phyloP scores from a whole-genome alignment of 768 basidiomycete genomes.

The Podaxis sp. region DNA sequence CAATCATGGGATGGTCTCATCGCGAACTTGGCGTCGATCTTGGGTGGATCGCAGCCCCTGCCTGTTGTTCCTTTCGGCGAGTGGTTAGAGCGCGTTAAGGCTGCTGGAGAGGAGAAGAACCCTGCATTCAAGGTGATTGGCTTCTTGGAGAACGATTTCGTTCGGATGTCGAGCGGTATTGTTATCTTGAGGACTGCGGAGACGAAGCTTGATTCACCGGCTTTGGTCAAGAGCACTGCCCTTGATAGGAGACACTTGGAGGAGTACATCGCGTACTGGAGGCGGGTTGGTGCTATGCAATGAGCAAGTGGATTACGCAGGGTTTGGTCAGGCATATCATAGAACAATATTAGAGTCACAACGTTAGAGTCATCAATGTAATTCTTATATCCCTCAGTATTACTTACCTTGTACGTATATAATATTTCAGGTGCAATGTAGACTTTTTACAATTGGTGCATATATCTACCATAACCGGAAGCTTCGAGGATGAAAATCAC shows the following conservation, averaged over 20 bases:
- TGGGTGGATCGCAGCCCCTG: conserved; percentile 21
- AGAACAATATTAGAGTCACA: no score
- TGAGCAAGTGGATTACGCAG: background rate
- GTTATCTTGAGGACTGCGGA: conserved; percentile 30
- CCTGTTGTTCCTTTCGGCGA: conserved; percentile 26
- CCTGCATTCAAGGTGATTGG: conserved; percentile 27
- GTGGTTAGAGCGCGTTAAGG: conserved; percentile 30
- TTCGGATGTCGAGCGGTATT: conserved; percentile 30
- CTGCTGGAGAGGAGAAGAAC: conserved; percentile 27
- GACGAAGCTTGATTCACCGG: conserved; percentile 21
- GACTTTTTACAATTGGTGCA: background rate
- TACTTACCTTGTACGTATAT: background rate
- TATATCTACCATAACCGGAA: background rate
- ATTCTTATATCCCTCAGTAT: background rate
- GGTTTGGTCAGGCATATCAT: no score
- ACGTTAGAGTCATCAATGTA: no score
- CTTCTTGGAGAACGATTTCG: conserved; percentile 35
- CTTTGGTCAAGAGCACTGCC: conserved; percentile 31
- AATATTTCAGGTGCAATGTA: background rate
- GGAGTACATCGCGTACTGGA: conserved; percentile 34
- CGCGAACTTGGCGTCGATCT: conserved; percentile 25
- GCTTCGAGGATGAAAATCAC: no score
- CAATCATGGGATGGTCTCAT: conserved; percentile 34
- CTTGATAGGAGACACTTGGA: conserved; percentile 30
- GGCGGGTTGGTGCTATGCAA: conserved; percentile 22